Evolutionary conservation across 2,329 filamentous ascomycete species (phyloP).

Genomic region (Botrytis hyacinthi): DNA sequence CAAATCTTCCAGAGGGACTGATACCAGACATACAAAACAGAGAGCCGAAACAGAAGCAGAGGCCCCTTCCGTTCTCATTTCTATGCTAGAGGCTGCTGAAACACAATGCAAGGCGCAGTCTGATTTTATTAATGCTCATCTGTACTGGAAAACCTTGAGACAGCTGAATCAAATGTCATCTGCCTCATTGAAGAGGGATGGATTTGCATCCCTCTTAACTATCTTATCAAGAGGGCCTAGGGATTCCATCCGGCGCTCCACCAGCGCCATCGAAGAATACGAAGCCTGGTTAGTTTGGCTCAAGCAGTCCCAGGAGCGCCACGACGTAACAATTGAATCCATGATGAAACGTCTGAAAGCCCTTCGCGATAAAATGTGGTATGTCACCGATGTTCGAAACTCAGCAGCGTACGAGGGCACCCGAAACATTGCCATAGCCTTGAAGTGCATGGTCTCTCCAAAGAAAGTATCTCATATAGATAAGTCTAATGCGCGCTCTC

Average conservation of each 20-base stretch:
- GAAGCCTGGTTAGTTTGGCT: slow-evolving; percentile 81
- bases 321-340: slow-evolving; percentile 69
- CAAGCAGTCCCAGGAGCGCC: slow-evolving; percentile 76
- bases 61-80: slow-evolving; percentile 54
- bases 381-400: slow-evolving; percentile 87
- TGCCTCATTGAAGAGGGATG: slow-evolving; percentile 61
- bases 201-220: slow-evolving; percentile 69
- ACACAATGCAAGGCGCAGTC: slow-evolving; percentile 73
- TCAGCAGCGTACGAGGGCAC: slow-evolving; percentile 86
- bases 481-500: slow-evolving; percentile 41
- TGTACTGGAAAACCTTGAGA: slow-evolving; percentile 80
- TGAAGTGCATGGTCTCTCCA: slow-evolving; percentile 83
- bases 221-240: slow-evolving; percentile 71
- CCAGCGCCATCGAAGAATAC: slow-evolving; percentile 72
- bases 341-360: slow-evolving; percentile 73
- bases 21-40: slow-evolving; percentile 26
- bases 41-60: slow-evolving; percentile 41
- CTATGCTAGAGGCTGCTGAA: slow-evolving; percentile 75
- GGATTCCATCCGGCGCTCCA: slow-evolving; percentile 66
- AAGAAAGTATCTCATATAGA: slow-evolving; percentile 41
- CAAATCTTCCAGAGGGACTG: slow-evolving; percentile 23
- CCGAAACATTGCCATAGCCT: slow-evolving; percentile 77
- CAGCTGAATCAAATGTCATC: slow-evolving; percentile 65
- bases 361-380: slow-evolving; percentile 97
- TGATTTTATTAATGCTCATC: slow-evolving; percentile 79